Evolutionary conservation across 805 yeast species (phyloP), one percentile per base, ranked within the genome.

Genomic region (Tetrapisispora nanseiensis): DNA sequence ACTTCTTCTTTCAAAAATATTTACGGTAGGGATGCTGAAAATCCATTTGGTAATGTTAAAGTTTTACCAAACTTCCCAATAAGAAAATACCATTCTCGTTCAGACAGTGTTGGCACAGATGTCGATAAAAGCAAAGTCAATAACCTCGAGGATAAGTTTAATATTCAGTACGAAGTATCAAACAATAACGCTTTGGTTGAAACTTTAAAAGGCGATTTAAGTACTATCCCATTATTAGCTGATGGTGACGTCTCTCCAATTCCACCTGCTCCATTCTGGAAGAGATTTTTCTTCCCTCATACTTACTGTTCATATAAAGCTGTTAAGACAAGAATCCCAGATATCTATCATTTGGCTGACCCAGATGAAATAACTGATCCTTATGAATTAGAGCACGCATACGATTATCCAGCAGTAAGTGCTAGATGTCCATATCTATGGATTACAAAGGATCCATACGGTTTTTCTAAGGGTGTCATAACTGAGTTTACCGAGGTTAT

Each of bases 371-470:
- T 46, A 4, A 53, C 51, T 22, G 62, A 67, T 2, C 68, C 63
- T 4, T 70, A 62, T 13, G 66, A 57, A 18, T 42, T 48, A 19
- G 69, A 73, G 39, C 77, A 74, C 47, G 92, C 95, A 0, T 90
- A 81, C 62, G 76, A 78, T 54, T 74, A 72, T 55, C 97, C 97
- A 2, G 84, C 81, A 6, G 78, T 81, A 15, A 66, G 76, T 22
- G 81, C 81, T 0, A 60, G 69, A 35, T 74, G 84, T 51, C 95
- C 95, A 2, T 68, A 70, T n/a, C 65, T 90, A 18, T 90, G 98
- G 98, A 76, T 90, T 54, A 94, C 97, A n/a, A 68, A 69, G 44
- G 98, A 90, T 60, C 81, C 85, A 9, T 76, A 78, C 74, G 97
- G 97, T 1, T 73, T 86, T 51, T 82, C 95, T 1, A 63, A 69